Percentiles rank a stretch among this genome's conserved stretches.
Evolutionary conservation across 805 yeast species (phyloP).

Genomic region (Hanseniaspora guilliermondii): DNA sequence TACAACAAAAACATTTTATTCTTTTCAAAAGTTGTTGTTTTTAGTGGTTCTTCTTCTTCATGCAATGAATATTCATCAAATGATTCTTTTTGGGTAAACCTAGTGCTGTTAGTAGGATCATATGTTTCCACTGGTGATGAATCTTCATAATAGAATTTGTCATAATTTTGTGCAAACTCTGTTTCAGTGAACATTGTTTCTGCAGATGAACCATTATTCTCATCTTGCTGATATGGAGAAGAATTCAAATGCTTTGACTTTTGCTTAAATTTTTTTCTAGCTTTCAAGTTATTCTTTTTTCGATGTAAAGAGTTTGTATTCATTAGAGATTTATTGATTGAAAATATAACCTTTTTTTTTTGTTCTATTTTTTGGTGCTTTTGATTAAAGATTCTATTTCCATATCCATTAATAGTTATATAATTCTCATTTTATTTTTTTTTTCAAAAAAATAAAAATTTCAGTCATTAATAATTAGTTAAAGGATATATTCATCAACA

Average conservation of each 20-base stretch:
- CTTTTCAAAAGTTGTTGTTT: not conserved
- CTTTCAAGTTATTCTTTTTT: not conserved
- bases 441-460: no score
- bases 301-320: not conserved
- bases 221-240: not conserved
- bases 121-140: not conserved
- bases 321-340: not conserved
- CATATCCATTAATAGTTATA: no score
- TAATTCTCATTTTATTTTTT: no score
- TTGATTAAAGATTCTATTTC: not conserved
- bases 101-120: not conserved
- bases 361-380: not conserved
- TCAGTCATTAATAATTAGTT: no score
- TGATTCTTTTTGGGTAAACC: not conserved
- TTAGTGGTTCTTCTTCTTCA: not conserved
- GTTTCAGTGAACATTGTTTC: not conserved
- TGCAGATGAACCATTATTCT: not conserved
- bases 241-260: not conserved
- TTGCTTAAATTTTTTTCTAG: not conserved
- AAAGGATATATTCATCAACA: no score
- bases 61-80: not conserved
- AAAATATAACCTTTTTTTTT: not conserved
- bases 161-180: not conserved
- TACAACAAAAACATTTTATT: not conserved
- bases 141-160: not conserved